Evolutionary conservation across 352 stramenopile genomes (phyloP).

Genomic region (Pythium dissimile): DNA sequence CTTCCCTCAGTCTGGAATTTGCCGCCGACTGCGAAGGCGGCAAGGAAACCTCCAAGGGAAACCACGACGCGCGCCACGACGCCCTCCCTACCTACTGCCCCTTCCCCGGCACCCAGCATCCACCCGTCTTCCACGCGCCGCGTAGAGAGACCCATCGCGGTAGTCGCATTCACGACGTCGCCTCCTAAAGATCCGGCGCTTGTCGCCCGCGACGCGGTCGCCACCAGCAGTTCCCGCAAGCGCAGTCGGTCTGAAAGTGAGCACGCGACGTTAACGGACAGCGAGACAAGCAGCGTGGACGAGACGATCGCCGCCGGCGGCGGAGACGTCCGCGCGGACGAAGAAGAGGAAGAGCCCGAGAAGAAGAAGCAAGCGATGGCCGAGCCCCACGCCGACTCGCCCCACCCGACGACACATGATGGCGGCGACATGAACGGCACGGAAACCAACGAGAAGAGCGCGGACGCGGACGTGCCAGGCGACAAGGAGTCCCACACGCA

Average conservation of each 20-base stretch:
- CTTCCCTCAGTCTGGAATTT: constrained; percentile 32
- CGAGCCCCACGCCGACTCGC: constrained; percentile 11
- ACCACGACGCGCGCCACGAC: constrained; percentile 8
- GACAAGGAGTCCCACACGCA: no score
- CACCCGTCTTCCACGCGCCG: constrained; percentile 17
- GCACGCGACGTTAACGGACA: constrained; percentile 10
- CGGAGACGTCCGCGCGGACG: not conserved
- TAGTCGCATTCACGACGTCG: constrained; percentile 11
- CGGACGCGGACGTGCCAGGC: not conserved
- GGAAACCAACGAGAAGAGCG: not conserved
- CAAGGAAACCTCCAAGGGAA: constrained; percentile 3
- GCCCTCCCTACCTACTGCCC: not conserved
- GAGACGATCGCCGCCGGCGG: not conserved
- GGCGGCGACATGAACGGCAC: not conserved
- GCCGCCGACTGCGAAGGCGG: constrained; percentile 20
- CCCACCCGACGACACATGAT: constrained; percentile 3
- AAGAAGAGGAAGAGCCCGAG: not conserved
- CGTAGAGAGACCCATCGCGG: constrained; percentile 3
- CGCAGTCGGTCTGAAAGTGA: constrained; percentile 15
- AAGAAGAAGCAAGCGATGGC: constrained; percentile 11
- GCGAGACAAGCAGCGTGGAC: constrained; percentile 7
- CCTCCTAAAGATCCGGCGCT: constrained; percentile 8
- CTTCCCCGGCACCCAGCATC: constrained; percentile 15
- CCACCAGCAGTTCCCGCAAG: constrained; percentile 16
- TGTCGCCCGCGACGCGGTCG: constrained; percentile 10